Evolutionary conservation across 306 rosid species (phyloP).

Genomic region (Malus orientalis): DNA sequence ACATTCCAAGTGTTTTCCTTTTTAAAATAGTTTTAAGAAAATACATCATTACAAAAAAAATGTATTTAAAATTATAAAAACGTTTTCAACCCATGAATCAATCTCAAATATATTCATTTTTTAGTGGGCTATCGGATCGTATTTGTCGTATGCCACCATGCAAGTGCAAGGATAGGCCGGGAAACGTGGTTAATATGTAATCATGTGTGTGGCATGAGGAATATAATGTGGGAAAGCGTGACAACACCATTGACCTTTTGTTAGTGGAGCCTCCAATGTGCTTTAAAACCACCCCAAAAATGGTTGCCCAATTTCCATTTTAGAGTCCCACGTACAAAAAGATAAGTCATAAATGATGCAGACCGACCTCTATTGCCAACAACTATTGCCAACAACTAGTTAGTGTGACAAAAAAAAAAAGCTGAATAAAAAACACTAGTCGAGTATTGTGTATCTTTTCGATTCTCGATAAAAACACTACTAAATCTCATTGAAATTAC

Average conservation of each 20-base stretch:
- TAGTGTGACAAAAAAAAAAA: too few species aligned
- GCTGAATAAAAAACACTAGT: too few species aligned
- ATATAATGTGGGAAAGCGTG: conserved; percentile 15
- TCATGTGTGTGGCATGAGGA: conserved; percentile 28
- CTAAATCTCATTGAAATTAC: too few species aligned
- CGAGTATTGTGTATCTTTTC: neutral
- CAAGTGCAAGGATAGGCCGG: neutral
- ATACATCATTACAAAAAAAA: too few species aligned
- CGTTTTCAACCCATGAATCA: too few species aligned
- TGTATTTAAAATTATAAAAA: too few species aligned
- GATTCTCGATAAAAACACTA: too few species aligned
- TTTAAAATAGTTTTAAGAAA: too few species aligned
- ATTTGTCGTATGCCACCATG: neutral
- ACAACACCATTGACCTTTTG: neutral
- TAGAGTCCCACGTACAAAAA: neutral
- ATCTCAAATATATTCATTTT: too few species aligned
- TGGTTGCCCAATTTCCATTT: neutral
- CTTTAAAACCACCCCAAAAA: neutral
- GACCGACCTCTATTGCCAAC: neutral
- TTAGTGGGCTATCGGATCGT: too few species aligned
- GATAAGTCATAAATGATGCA: neutral
- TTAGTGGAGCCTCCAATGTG: conserved; percentile 6
- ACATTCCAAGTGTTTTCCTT: too few species aligned
- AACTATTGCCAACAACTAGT: neutral
- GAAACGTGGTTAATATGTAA: neutral